These are phyloP conservation scores for Lepidium africanum DNA, from an alignment of 345 rosid species.

Conservation along the genomic window DNA sequence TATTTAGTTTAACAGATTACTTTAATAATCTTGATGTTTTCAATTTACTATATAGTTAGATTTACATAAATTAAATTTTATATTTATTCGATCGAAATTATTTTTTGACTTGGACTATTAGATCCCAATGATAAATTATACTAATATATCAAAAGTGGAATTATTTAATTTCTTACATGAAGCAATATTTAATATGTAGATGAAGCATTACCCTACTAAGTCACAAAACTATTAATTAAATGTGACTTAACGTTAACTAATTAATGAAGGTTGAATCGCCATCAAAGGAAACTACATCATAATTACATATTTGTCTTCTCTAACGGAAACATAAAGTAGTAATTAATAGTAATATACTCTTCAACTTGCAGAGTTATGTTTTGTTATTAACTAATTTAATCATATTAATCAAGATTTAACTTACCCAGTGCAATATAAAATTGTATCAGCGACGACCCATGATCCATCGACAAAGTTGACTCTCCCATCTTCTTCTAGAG, in stretches of 20 bases:
- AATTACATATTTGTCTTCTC: conserved; percentile 8
- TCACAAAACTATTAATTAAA: neutral
- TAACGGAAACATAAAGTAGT: conserved; percentile 7
- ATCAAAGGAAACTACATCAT: neutral
- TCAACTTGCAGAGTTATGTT: neutral
- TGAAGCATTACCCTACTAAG: conserved; percentile 10
- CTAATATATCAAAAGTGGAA: too few relatives aligned
- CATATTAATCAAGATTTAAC: neutral
- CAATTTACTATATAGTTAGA: neutral
- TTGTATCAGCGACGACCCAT: conserved; percentile 56
- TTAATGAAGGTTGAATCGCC: neutral
- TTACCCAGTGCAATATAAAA: conserved; percentile 94
- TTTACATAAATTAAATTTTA: neutral
- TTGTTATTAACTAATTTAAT: neutral
- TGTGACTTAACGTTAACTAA: neutral
- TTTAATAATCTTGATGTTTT: neutral
- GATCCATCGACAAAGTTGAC: conserved; percentile 59
- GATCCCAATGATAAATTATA: neutral
- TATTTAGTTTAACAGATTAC: neutral
- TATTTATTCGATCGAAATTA: neutral
- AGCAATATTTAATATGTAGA: conserved; percentile 8
- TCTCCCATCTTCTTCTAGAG: conserved; percentile 58
- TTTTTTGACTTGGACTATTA: neutral
- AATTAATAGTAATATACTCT: neutral
- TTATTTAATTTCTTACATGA: neutral